phyloP scores from a whole-genome alignment of 2,329 filamentous ascomycete genomes.

The Pseudocercospora pini-densiflorae region DNA sequence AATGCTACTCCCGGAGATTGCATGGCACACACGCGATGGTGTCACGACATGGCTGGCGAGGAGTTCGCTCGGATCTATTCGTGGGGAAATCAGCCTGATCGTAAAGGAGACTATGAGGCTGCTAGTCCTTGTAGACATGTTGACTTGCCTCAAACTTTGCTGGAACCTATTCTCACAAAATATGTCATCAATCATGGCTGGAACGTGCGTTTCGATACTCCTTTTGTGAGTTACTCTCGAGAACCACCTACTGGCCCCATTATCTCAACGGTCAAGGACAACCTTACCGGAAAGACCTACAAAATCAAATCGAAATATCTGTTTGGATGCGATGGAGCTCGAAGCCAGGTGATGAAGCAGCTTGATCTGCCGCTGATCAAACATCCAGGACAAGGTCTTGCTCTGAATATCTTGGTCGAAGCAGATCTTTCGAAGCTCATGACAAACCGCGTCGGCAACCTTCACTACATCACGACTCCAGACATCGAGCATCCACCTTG shows the following conservation, averaged over 20 bases:
- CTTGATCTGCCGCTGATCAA: conserved; percentile 53
- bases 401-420: conserved; percentile 55
- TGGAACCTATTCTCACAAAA: conserved; percentile 50
- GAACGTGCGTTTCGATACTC: conserved; percentile 47
- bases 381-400: conserved; percentile 51
- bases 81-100: conserved; percentile 49
- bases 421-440: conserved; percentile 58
- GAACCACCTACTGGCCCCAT: conserved; percentile 31
- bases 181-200: conserved; percentile 45
- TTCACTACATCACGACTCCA: conserved; percentile 65
- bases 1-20: conserved; percentile 40
- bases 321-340: conserved; percentile 62
- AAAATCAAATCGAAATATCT: conserved; percentile 59
- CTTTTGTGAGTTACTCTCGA: conserved; percentile 39
- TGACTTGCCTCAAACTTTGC: conserved; percentile 50
- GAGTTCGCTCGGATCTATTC: conserved; percentile 50
- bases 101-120: conserved; percentile 46
- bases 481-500: conserved; percentile 54
- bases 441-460: conserved; percentile 58
- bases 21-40: conserved; percentile 51
- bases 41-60: conserved; percentile 50
- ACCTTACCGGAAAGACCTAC: conserved; percentile 46
- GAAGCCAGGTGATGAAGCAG: conserved; percentile 52
- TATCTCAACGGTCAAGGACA: conserved; percentile 44
- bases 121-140: conserved; percentile 49